phyloP scores from a whole-genome alignment of 352 stramenopile genomes.

The Peronospora belbahrii region DNA sequence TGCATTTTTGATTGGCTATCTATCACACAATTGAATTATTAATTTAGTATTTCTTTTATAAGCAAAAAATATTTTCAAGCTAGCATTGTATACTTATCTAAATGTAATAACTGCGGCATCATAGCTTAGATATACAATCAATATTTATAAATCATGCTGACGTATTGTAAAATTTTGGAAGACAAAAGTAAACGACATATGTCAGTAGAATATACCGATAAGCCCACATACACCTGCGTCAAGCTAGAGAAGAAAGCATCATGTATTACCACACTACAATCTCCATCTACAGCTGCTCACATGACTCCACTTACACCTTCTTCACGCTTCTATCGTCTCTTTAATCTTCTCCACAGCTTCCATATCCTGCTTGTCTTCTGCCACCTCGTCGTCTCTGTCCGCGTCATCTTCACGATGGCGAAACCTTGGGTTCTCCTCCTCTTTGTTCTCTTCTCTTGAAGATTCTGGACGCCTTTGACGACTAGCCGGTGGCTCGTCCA shows the following conservation, averaged over 20 bases:
- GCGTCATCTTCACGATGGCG: conserved; percentile 19
- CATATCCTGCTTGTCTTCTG: conserved; percentile 7
- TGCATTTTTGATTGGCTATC: too few relatives aligned
- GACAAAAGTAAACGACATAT: too few relatives aligned
- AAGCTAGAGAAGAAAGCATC: background rate
- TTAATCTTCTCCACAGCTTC: background rate
- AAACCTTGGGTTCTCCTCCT: conserved; percentile 27
- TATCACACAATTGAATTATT: too few relatives aligned
- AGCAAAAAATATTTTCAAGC: too few relatives aligned
- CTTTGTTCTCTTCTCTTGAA: conserved; percentile 12
- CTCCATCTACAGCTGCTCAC: background rate
- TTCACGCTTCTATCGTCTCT: conserved; percentile 10
- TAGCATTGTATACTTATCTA: too few relatives aligned
- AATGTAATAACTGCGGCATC: too few relatives aligned
- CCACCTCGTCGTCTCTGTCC: conserved; percentile 13
- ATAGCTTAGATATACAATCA: too few relatives aligned
- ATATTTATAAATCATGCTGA: too few relatives aligned
- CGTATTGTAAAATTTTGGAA: too few relatives aligned
- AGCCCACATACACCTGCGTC: too few relatives aligned
- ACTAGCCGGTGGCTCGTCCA: conserved; percentile 33
- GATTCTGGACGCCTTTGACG: conserved; percentile 17
- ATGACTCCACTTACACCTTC: background rate
- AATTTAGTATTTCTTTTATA: too few relatives aligned
- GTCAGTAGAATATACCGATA: too few relatives aligned
- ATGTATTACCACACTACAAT: background rate